phyloP scores from a whole-genome alignment of 2,329 filamentous ascomycete species.

The Chaetomium globosum region DNA sequence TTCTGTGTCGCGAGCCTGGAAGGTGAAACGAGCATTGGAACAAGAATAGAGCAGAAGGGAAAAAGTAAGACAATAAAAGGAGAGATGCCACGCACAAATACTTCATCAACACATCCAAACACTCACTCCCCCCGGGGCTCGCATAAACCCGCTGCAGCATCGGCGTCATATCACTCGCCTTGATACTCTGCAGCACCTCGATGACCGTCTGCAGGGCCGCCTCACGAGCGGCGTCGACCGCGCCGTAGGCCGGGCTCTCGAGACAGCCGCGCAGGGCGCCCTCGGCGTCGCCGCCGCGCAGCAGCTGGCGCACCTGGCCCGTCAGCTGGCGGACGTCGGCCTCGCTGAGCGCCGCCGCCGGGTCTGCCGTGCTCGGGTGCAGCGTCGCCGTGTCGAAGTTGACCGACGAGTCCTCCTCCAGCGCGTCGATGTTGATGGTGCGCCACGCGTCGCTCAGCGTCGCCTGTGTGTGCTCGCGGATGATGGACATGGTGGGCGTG shows the following conservation, averaged over 20 bases:
- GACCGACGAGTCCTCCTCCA: constrained; percentile 83
- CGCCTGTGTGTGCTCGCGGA: constrained; percentile 64
- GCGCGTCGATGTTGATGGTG: constrained; percentile 90
- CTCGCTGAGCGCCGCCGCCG: constrained; percentile 73
- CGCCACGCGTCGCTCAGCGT: constrained; percentile 70
- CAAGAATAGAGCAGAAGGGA: neutral
- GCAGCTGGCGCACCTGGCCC: constrained; percentile 81
- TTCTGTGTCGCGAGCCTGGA: neutral
- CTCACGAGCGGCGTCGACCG: constrained; percentile 65
- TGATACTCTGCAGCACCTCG: constrained; percentile 94
- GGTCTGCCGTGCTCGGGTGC: constrained; percentile 66
- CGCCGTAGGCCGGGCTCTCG: constrained; percentile 79
- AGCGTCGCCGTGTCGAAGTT: constrained; percentile 91
- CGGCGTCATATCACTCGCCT: constrained; percentile 91
- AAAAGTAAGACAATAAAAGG: neutral
- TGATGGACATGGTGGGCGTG: constrained; percentile 60
- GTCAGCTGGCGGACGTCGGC: constrained; percentile 76
- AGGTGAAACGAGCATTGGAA: neutral
- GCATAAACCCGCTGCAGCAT: constrained; percentile 80
- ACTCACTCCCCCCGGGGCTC: constrained; percentile 77
- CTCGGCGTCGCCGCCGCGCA: constrained; percentile 83
- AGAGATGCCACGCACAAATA: constrained; percentile 69
- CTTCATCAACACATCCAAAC: constrained; percentile 94
- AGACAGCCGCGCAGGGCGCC: constrained; percentile 82
- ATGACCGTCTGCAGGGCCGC: constrained; percentile 83